Percentiles rank a stretch among this genome's conserved stretches.
Evolutionary conservation across 2,329 filamentous ascomycete genomes (phyloP).

Genomic region (Neobulgaria alba): DNA sequence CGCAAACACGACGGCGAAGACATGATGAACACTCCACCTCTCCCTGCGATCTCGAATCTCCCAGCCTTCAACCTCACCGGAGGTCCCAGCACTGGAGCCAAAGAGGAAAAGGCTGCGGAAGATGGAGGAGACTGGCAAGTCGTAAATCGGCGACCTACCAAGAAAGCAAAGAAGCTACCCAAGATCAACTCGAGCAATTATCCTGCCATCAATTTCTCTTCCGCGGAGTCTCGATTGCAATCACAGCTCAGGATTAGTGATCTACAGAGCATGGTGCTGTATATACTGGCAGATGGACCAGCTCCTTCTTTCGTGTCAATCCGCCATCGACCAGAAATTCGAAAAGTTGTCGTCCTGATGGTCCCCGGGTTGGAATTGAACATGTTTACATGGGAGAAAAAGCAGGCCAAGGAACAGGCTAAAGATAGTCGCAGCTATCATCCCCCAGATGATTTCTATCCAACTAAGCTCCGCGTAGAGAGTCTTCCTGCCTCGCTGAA

Average conservation of each 20-base stretch:
- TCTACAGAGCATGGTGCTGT: slow-evolving; percentile 54
- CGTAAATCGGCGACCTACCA: slow-evolving; percentile 40
- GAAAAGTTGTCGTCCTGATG: slow-evolving; percentile 83
- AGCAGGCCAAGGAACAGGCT: slow-evolving; percentile 5
- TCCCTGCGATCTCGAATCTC: slow-evolving; percentile 23
- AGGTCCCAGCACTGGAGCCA: not conserved
- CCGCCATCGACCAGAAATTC: slow-evolving; percentile 52
- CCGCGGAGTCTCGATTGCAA: slow-evolving; percentile 44
- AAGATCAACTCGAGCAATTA: slow-evolving; percentile 47
- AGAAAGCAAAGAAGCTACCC: slow-evolving; percentile 55
- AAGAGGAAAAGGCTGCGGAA: slow-evolving; percentile 11
- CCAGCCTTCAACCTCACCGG: slow-evolving; percentile 29
- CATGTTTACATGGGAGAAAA: slow-evolving; percentile 62
- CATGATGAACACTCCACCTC: slow-evolving; percentile 18
- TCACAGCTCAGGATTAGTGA: slow-evolving; percentile 54
- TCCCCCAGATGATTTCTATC: slow-evolving; percentile 52
- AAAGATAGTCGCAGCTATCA: slow-evolving; percentile 21
- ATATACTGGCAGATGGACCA: slow-evolving; percentile 57
- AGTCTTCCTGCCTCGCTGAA: slow-evolving; percentile 46
- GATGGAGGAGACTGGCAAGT: slow-evolving; percentile 41
- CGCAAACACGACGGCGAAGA: slow-evolving; percentile 24
- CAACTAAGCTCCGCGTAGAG: slow-evolving; percentile 42
- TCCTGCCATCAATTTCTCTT: slow-evolving; percentile 49
- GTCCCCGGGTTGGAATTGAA: slow-evolving; percentile 83
- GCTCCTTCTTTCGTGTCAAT: slow-evolving; percentile 59